phyloP scores from a whole-genome alignment of 805 yeast genomes.

The Hanseniaspora lindneri region DNA sequence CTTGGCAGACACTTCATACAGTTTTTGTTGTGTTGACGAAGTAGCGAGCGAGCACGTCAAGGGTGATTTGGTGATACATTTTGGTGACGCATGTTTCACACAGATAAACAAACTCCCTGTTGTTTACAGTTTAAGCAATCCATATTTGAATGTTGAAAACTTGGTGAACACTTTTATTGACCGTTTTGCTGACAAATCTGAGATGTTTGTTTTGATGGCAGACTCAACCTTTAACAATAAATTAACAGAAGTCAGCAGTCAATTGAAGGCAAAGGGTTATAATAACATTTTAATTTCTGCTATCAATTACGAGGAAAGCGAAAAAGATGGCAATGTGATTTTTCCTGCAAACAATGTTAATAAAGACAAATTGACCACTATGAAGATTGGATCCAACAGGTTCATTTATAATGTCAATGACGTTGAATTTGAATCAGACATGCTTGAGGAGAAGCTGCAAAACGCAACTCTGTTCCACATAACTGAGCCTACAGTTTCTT shows the following conservation, averaged over 20 bases:
- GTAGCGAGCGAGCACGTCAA: slow-evolving; percentile 89
- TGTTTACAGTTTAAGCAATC: slow-evolving; percentile 67
- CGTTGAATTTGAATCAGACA: neutral
- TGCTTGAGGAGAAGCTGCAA: slow-evolving; percentile 24
- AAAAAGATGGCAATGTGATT: slow-evolving; percentile 20
- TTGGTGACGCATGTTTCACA: slow-evolving; percentile 89
- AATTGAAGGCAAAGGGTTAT: slow-evolving; percentile 27
- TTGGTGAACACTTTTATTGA: slow-evolving; percentile 34
- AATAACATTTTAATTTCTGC: slow-evolving; percentile 19
- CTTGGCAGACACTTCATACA: slow-evolving; percentile 89
- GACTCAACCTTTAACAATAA: slow-evolving; percentile 54
- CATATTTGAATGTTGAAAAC: slow-evolving; percentile 37
- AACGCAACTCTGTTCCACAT: slow-evolving; percentile 58
- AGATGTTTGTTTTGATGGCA: slow-evolving; percentile 54
- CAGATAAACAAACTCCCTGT: slow-evolving; percentile 64
- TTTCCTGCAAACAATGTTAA: slow-evolving; percentile 6
- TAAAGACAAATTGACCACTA: neutral
- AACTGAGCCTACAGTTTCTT: slow-evolving; percentile 64
- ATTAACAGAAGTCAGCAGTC: slow-evolving; percentile 33
- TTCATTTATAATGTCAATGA: slow-evolving; percentile 9
- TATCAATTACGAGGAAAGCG: slow-evolving; percentile 34
- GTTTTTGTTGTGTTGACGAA: slow-evolving; percentile 92
- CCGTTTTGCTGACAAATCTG: slow-evolving; percentile 32
- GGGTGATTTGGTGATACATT: slow-evolving; percentile 78
- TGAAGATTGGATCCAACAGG: slow-evolving; percentile 10